Conservation (phyloP, 2,329 filamentous ascomycete genomes). For the Claviceps citrina region DNA sequence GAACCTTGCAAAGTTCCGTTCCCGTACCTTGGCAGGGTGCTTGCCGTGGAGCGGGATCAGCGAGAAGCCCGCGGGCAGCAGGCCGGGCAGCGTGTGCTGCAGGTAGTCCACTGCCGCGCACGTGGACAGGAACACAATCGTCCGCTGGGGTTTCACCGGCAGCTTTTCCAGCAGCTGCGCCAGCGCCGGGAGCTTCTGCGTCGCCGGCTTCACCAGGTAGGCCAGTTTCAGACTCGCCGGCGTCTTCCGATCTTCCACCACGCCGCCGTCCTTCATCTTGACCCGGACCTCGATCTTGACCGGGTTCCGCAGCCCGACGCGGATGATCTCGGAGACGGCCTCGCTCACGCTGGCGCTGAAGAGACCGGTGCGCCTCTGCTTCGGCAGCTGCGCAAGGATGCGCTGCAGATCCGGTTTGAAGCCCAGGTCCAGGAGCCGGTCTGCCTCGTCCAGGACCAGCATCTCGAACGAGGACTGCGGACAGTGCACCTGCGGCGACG, state of each 20-base stretch:
- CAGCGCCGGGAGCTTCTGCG: slow-evolving; percentile 65
- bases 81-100: slow-evolving; percentile 56
- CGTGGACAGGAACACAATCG: slow-evolving; percentile 83
- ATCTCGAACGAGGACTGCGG: slow-evolving; percentile 81
- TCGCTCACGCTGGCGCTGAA: slow-evolving; percentile 96
- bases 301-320: slow-evolving; percentile 82
- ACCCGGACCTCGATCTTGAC: slow-evolving; percentile 92
- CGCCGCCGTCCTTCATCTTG: slow-evolving; percentile 50
- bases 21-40: slow-evolving; percentile 70
- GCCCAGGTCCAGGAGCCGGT: slow-evolving; percentile 79
- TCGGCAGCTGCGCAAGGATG: slow-evolving; percentile 71
- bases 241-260: slow-evolving; percentile 66
- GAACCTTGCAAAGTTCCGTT: slow-evolving; percentile 76
- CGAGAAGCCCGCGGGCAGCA: slow-evolving; percentile 53
- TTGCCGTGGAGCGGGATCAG: slow-evolving; percentile 83
- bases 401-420: slow-evolving; percentile 84
- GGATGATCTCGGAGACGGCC: slow-evolving; percentile 81
- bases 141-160: slow-evolving; percentile 62
- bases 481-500: slow-evolving; percentile 75
- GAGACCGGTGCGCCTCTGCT: slow-evolving; percentile 81
- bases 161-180: slow-evolving; percentile 54
- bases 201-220: slow-evolving; percentile 60
- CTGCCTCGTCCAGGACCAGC: slow-evolving; percentile 86
- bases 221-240: slow-evolving; percentile 88
- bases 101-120: slow-evolving; percentile 95